These are phyloP conservation scores for Malus sylvestris DNA, from an alignment of 306 rosid genomes.

Conservation along the genomic window DNA sequence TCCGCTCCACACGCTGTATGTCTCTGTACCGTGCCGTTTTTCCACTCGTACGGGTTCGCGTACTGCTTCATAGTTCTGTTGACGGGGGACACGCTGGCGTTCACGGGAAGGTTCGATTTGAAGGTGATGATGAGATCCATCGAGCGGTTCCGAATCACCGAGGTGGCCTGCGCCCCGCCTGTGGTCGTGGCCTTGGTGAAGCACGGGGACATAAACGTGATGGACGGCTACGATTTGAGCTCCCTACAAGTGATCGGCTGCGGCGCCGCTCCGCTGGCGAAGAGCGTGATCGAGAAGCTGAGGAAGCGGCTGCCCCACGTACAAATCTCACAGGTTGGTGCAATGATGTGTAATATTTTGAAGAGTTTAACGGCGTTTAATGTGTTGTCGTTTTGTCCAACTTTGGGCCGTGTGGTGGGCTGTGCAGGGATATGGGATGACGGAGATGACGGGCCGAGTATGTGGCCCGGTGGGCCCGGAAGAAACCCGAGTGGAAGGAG, in stretches of 20 bases:
- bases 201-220: background rate
- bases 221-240: constrained; percentile 17
- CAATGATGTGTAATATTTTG: background rate
- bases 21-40: constrained; percentile 26
- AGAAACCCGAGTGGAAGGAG: constrained; percentile 20
- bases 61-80: background rate
- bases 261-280: constrained; percentile 25
- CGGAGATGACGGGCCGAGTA: constrained; percentile 21
- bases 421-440: constrained; percentile 14
- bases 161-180: constrained; percentile 21
- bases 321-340: constrained; percentile 17
- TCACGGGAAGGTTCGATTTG: constrained; percentile 11
- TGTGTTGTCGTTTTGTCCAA: background rate
- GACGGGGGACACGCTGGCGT: constrained; percentile 17
- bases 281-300: constrained; percentile 7
- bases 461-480: constrained; percentile 15
- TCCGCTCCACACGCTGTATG: background rate
- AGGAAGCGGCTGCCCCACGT: constrained; percentile 17
- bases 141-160: constrained; percentile 12
- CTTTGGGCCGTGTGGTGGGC: background rate
- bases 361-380: background rate
- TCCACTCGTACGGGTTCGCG: constrained; percentile 31
- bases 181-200: constrained; percentile 1
- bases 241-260: constrained; percentile 13
- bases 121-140: constrained; percentile 1